Evolutionary conservation across 495 filamentous ascomycete genomes (phyloP).

Genomic region (Daldinia decipiens): DNA sequence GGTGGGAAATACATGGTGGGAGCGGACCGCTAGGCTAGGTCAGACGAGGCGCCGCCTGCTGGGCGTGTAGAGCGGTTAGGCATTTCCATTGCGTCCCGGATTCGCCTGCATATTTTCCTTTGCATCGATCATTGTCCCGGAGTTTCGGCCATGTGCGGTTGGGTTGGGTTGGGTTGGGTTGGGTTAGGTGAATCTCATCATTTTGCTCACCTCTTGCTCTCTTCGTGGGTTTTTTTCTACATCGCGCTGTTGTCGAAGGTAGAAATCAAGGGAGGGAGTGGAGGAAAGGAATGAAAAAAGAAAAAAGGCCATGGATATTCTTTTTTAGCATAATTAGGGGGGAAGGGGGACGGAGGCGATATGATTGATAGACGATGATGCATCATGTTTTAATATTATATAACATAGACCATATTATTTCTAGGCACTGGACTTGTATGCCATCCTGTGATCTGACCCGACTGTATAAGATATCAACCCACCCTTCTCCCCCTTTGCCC

Average conservation of each 20-base stretch:
- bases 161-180: constrained; percentile 34
- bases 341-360: neutral
- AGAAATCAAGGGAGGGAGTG: neutral
- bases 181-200: neutral
- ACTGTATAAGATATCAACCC: constrained; percentile 18
- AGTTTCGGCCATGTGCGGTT: constrained; percentile 21
- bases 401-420: constrained; percentile 24
- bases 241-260: neutral
- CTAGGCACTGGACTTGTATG: constrained; percentile 7
- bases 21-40: neutral
- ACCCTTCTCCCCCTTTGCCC: neutral
- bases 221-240: constrained; percentile 27
- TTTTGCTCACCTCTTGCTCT: constrained; percentile 21
- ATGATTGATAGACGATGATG: constrained; percentile 32
- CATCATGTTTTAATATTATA: constrained; percentile 41
- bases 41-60: neutral
- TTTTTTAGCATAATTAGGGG: neutral
- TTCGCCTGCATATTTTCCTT: constrained; percentile 23
- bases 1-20: neutral
- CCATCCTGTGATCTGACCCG: constrained; percentile 21
- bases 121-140: constrained; percentile 37
- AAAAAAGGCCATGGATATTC: neutral
- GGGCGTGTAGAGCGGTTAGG: neutral
- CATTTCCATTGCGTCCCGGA: constrained; percentile 10
- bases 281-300: neutral